These are phyloP conservation scores for Xylaria sp. DNA, from an alignment of 2,329 filamentous ascomycete genomes.

Conservation along the genomic window DNA sequence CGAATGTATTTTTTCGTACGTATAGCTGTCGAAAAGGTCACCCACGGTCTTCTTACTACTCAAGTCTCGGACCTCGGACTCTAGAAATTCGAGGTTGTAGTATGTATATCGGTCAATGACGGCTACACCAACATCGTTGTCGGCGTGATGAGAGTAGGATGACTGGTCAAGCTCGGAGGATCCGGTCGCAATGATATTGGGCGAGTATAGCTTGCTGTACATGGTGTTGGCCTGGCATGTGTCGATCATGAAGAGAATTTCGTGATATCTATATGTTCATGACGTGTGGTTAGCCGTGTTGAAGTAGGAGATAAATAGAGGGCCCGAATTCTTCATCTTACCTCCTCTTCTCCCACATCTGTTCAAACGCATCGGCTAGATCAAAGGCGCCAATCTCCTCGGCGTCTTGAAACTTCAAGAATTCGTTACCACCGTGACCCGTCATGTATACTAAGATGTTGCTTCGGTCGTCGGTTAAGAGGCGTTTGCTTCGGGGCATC, in stretches of 20 bases:
- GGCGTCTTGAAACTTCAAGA: slow-evolving; percentile 97
- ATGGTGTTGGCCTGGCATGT: slow-evolving; percentile 99
- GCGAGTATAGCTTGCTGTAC: slow-evolving; percentile 98
- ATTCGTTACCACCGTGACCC: slow-evolving; percentile 96
- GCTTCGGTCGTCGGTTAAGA: slow-evolving; percentile 93
- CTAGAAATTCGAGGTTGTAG: slow-evolving; percentile 96
- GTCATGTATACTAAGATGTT: slow-evolving; percentile 99
- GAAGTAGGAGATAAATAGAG: background rate
- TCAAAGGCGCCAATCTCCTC: slow-evolving; percentile 98
- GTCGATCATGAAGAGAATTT: slow-evolving; percentile 99
- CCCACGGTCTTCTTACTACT: slow-evolving; percentile 90
- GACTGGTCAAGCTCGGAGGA: slow-evolving; percentile 95
- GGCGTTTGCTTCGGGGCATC: slow-evolving; percentile 91
- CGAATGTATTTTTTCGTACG: slow-evolving; percentile 93
- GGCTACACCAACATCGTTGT: slow-evolving; percentile 96
- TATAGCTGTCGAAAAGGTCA: slow-evolving; percentile 95
- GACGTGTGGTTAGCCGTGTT: slow-evolving; percentile 9
- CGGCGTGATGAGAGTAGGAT: slow-evolving; percentile 96
- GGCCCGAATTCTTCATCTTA: slow-evolving; percentile 45
- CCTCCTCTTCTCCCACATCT: slow-evolving; percentile 99
- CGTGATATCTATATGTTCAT: slow-evolving; percentile 75
- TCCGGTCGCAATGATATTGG: slow-evolving; percentile 98
- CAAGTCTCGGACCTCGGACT: slow-evolving; percentile 86
- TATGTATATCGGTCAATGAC: slow-evolving; percentile 99
- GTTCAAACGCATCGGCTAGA: slow-evolving; percentile 94